Evolutionary conservation across 208 protist genomes (phyloP).

Genomic region (Cochliopodium minus): DNA sequence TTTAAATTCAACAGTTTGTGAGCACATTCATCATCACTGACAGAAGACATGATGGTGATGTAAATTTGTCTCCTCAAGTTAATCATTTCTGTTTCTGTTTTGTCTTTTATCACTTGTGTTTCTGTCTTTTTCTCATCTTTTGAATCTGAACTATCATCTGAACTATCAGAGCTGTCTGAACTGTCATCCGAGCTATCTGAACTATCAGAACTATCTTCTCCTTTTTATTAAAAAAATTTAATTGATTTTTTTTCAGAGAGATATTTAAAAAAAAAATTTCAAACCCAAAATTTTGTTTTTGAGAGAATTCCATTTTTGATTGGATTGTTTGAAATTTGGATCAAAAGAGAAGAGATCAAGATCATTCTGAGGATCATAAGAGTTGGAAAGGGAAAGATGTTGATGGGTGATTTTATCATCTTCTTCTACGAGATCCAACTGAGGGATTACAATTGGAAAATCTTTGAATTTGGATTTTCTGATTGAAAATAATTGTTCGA

Average conservation of each 20-base stretch:
- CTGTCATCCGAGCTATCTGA: too few relatives aligned
- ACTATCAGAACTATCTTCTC: too few relatives aligned
- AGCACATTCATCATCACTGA: constrained; percentile 89
- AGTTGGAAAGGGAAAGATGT: constrained; percentile 60
- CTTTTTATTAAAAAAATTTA: too few relatives aligned
- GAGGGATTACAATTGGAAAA: constrained; percentile 41
- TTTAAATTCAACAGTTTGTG: constrained; percentile 84
- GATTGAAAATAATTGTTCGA: constrained; percentile 76
- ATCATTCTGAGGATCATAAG: constrained; percentile 53
- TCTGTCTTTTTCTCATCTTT: not conserved
- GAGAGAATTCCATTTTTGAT: constrained; percentile 68
- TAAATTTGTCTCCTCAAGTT: constrained; percentile 82
- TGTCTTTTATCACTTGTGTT: constrained; percentile 29
- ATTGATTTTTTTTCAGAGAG: too few relatives aligned
- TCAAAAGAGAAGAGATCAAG: constrained; percentile 78
- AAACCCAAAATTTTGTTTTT: constrained; percentile 71
- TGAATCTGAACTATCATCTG: not conserved
- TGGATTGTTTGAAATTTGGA: constrained; percentile 65
- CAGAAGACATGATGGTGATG: constrained; percentile 85
- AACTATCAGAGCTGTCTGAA: too few relatives aligned
- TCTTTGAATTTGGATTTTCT: constrained; percentile 53
- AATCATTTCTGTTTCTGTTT: constrained; percentile 62
- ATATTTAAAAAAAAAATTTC: too few relatives aligned
- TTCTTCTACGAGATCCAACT: constrained; percentile 71
- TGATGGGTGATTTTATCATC: constrained; percentile 83